Evolutionary conservation across 1,139 yeast genomes (phyloP), one percentile per base, ranked within the genome.

Genomic region (Diutina pseudorugosa): DNA sequence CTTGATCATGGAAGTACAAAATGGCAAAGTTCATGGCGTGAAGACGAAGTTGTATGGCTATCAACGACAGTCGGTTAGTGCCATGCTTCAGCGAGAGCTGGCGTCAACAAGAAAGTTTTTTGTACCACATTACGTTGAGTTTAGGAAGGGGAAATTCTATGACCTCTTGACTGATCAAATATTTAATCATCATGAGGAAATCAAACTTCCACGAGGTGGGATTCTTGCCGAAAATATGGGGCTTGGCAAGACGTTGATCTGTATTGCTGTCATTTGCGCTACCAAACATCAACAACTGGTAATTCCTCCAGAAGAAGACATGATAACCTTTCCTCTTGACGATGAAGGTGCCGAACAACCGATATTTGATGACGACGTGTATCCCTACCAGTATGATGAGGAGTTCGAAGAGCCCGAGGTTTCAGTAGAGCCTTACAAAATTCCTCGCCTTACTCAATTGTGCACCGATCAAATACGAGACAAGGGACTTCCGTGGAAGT

Each of bases 161-260:
- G 75, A 80, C 58, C 55, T 71, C 1, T 55, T 62, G 4, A 60
- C 57, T 1, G 58, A 68, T 42, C 56, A 57, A 3, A 62, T 77
- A 25, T 62, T 59, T 40, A 25, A 44, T 1, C 55, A 60, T 2
- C 80, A 85, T 0, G 75, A 70, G 23, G 56, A 64, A 2, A 78
- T 72, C 58, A 57, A 60, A 20, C 65, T 79, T 3, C 82, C 86
- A 0, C 64, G 75, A 57, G 90, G 90, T 16, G 91, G 90, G 0
- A 81, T 84, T 1, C 65, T 84, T 12, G 88, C 88, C 0, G 91
- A 84, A 57, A 83, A 82, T 73, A 84, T 84, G 90, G 91, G 90
- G 0, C 65, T 83, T 18, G 91, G 91, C 0, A 84, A 84, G 61
- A 83, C 90, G 0, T 69, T 81, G 47, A 83, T 84, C 4, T 82